phyloP scores from a whole-genome alignment of 2,329 filamentous ascomycete species.

The Teratosphaeriaceae sp. region DNA sequence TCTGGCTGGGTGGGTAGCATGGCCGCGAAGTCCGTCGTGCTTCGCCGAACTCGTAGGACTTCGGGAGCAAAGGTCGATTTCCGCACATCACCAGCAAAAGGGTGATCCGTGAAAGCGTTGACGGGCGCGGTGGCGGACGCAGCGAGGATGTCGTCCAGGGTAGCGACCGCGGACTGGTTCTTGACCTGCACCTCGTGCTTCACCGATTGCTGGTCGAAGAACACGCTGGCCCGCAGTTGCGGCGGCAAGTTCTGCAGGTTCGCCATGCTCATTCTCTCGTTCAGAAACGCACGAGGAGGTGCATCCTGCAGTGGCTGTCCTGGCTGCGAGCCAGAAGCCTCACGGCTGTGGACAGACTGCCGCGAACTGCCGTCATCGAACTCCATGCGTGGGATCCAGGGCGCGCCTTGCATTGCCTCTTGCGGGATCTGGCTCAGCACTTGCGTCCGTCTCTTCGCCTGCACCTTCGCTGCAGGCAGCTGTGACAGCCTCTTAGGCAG shows the following conservation, averaged over 20 bases:
- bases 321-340: constrained; percentile 9
- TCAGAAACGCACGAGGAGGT: constrained; percentile 16
- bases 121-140: constrained; percentile 84
- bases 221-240: constrained; percentile 82
- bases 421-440: constrained; percentile 49
- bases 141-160: constrained; percentile 85
- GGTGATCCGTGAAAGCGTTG: constrained; percentile 84
- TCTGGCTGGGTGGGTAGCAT: constrained; percentile 1
- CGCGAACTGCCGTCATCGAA: constrained; percentile 11
- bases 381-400: constrained; percentile 34
- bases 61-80: constrained; percentile 62
- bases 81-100: constrained; percentile 69
- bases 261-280: constrained; percentile 31
- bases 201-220: constrained; percentile 67
- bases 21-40: constrained; percentile 9
- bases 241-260: constrained; percentile 57
- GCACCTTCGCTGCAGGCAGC: constrained; percentile 55
- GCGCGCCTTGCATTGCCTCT: constrained; percentile 47
- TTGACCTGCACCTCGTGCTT: constrained; percentile 51
- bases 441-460: constrained; percentile 67
- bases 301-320: neutral
- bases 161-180: constrained; percentile 78
- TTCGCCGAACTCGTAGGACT: constrained; percentile 22
- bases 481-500: constrained; percentile 81
- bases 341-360: constrained; percentile 4